Base-by-base conservation (phyloP, 73 alveolate genomes). In the Symbiodinium pilosum region DNA sequence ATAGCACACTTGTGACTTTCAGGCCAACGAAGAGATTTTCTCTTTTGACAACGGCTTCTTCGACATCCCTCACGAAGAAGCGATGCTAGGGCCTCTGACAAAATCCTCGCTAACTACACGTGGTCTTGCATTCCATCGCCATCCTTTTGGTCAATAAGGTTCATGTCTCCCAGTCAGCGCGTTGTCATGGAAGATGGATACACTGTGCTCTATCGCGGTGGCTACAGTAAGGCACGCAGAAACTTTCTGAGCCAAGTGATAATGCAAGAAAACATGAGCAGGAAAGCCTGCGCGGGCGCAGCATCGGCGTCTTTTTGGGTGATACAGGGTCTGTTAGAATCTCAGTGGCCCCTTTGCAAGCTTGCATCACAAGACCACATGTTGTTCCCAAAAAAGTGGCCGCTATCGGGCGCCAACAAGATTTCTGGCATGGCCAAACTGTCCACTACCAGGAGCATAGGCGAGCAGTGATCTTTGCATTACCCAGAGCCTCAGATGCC, bases 151-250 rank as follows among this genome's bases (percentile, higher is more conserved):
- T n/a, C 34, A 0, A 32, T 1, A 12, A 91, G 96, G 96, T 91
- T 21, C 88, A 91, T 91, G 96, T 41, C 96, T 9, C 96, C 96
- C 26, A 43, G 88, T 44, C 96, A 91, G 87, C 87, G 96, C 16
- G 96, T 91, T 36, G 96, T 91, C 88, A 91, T 91, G 96, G 96
- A 91, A 91, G 96, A 91, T 38, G 96, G 96, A 32, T 91, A 91
- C 52, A 68, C 88, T 1, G 96, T 91, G 75, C 96, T 91, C 20
- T 91, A 43, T 54, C 32, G 96, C 42, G 96, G 88, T n/a, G 96
- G 96, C 38, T 83, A 91, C 43, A 69, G 51, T 38, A 91, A 91
- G 96, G 96, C 87, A 7, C 2, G 85, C 43, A 32, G 36, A n/a
- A 42, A 32, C 59, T 83, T n/a, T n/a, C n/a, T n/a, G n/a, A n/a